phyloP scores from a whole-genome alignment of 805 yeast species.

The Isabelozyma rhagii region DNA sequence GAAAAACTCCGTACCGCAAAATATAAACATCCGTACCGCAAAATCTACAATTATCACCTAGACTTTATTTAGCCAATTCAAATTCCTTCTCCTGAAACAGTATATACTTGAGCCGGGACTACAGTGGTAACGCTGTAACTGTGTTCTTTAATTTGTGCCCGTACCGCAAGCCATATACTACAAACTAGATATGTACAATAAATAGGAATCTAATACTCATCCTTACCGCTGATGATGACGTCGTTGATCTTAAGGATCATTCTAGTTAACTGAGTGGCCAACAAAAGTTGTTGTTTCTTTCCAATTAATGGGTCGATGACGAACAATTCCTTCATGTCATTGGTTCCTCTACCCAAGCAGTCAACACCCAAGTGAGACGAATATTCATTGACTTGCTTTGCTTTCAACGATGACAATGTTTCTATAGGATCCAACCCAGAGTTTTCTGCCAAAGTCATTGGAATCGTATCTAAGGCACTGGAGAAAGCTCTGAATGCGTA shows the following conservation, averaged over 20 bases:
- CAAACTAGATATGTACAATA: background rate
- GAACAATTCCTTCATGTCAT: constrained; percentile 90
- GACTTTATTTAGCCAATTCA: too few species aligned
- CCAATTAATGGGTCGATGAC: constrained; percentile 97
- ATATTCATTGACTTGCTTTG: constrained; percentile 75
- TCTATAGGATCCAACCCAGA: constrained; percentile 95
- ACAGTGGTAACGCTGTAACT: too few species aligned
- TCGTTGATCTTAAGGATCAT: constrained; percentile 97
- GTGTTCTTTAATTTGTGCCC: background rate
- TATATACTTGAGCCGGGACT: too few species aligned
- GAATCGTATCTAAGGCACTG: constrained; percentile 84
- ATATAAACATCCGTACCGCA: too few species aligned
- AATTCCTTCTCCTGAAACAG: too few species aligned
- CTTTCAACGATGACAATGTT: constrained; percentile 76
- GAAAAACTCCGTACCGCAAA: too few species aligned
- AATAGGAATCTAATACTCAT: constrained; percentile 46
- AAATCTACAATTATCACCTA: too few species aligned
- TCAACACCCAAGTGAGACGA: constrained; percentile 84
- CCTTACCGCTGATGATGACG: constrained; percentile 88
- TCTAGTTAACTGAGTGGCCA: constrained; percentile 96
- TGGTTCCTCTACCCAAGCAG: constrained; percentile 83
- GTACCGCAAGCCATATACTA: background rate
- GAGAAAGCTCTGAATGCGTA: constrained; percentile 97
- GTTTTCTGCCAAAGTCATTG: constrained; percentile 94
- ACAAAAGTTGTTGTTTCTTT: constrained; percentile 89